These are phyloP conservation scores for Pythium utonaiense DNA, from an alignment of 352 stramenopile species.

Conservation along the genomic window DNA sequence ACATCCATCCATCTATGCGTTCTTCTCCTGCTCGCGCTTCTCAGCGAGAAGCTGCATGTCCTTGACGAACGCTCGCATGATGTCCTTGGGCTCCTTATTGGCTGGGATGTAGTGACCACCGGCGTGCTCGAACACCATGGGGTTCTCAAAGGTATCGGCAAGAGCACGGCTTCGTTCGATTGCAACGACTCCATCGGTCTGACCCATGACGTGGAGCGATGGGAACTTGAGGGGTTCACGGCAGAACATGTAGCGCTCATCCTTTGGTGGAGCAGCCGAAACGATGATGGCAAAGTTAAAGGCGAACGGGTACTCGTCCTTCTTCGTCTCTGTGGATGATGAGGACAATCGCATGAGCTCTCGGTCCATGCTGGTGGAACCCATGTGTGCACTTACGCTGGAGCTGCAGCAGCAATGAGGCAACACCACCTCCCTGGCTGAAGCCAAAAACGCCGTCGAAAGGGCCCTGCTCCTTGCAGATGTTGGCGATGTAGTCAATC, in stretches of 20 bases:
- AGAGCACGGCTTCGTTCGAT: constrained; percentile 55
- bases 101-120: constrained; percentile 86
- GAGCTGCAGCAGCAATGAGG: constrained; percentile 59
- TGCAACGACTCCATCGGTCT: constrained; percentile 68
- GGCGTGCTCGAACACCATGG: constrained; percentile 53
- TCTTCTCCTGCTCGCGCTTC: constrained; percentile 4
- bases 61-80: constrained; percentile 68
- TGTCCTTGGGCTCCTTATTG: constrained; percentile 80
- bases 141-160: constrained; percentile 47
- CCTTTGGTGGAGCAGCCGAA: constrained; percentile 41
- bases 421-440: constrained; percentile 75
- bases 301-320: constrained; percentile 41
- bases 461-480: constrained; percentile 67
- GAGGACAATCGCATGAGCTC: neutral
- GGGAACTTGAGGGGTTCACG: constrained; percentile 50
- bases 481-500: constrained; percentile 58
- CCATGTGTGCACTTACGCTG: constrained; percentile 60
- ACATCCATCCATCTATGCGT: constrained; percentile 5
- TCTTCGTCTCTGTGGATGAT: constrained; percentile 28
- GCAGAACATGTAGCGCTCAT: constrained; percentile 40
- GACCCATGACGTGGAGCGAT: constrained; percentile 78
- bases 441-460: constrained; percentile 87
- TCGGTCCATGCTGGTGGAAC: no score
- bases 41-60: constrained; percentile 16
- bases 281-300: constrained; percentile 81